Conservation (phyloP, 257 asterid species). For the Rehmannia glutinosa region DNA sequence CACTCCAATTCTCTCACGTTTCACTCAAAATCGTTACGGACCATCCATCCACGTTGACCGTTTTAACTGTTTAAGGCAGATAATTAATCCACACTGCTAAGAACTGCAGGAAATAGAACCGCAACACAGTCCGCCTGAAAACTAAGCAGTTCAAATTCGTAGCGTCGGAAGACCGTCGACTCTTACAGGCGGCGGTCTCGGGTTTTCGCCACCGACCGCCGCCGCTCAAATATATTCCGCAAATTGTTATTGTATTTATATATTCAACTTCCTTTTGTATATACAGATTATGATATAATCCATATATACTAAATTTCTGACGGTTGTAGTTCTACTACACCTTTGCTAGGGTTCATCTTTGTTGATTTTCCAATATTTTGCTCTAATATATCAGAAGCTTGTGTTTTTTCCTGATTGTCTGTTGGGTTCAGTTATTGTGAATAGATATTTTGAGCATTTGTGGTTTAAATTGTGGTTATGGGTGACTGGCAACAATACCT, state of each 20-base stretch:
- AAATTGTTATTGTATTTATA: too few relatives aligned
- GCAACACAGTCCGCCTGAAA: too few relatives aligned
- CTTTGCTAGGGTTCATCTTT: constrained; percentile 1
- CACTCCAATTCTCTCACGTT: not conserved
- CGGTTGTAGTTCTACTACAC: not conserved
- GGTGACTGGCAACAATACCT: constrained; percentile 50
- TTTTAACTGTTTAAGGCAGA: not conserved
- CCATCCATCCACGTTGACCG: not conserved
- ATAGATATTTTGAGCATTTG: too few relatives aligned
- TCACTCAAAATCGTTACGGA: not conserved
- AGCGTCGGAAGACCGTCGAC: not conserved
- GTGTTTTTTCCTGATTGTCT: too few relatives aligned
- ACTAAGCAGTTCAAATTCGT: not conserved
- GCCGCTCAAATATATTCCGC: too few relatives aligned
- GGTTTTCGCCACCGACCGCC: not conserved
- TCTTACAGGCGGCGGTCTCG: not conserved
- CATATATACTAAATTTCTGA: not conserved
- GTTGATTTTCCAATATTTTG: too few relatives aligned
- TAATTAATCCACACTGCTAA: not conserved
- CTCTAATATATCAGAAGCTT: too few relatives aligned
- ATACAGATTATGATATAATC: too few relatives aligned
- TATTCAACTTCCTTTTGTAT: not conserved
- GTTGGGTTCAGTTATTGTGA: too few relatives aligned
- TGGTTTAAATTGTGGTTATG: too few relatives aligned
- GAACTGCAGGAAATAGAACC: not conserved